These are phyloP conservation scores for Epichloe gansuensis DNA, from an alignment of 2,329 filamentous ascomycete genomes.

Conservation along the genomic window DNA sequence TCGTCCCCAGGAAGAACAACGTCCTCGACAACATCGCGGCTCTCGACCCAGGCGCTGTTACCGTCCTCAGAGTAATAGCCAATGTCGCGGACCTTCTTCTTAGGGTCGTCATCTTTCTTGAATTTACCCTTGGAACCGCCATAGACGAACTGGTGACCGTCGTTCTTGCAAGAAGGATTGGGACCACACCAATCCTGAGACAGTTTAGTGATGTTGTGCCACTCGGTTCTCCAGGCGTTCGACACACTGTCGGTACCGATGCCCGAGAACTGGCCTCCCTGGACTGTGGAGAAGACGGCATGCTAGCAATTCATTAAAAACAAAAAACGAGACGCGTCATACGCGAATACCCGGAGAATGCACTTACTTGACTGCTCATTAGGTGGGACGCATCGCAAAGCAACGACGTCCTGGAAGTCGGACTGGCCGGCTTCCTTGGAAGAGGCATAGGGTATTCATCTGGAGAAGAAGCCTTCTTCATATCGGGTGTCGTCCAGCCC, in stretches of 20 bases:
- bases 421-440: not conserved
- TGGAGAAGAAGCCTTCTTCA: not conserved
- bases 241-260: not conserved
- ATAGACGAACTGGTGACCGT: not conserved
- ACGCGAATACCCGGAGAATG: too few relatives aligned
- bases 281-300: not conserved
- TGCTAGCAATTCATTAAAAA: not conserved
- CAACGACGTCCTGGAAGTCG: not conserved
- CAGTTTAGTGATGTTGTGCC: not conserved
- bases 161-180: not conserved
- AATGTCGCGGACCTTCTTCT: not conserved
- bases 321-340: too few relatives aligned
- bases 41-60: not conserved
- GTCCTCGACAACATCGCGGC: not conserved
- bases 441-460: conserved; percentile 1
- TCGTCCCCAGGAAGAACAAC: not conserved
- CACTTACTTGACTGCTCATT: not conserved
- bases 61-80: not conserved
- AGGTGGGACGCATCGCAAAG: not conserved
- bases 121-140: not conserved
- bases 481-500: not conserved
- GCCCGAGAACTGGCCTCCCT: not conserved
- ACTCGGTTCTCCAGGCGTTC: not conserved
- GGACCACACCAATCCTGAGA: not conserved
- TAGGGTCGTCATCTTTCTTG: not conserved